phyloP scores from a whole-genome alignment of 1,284 basidiomycete species.

The Vanrija pseudolonga region DNA sequence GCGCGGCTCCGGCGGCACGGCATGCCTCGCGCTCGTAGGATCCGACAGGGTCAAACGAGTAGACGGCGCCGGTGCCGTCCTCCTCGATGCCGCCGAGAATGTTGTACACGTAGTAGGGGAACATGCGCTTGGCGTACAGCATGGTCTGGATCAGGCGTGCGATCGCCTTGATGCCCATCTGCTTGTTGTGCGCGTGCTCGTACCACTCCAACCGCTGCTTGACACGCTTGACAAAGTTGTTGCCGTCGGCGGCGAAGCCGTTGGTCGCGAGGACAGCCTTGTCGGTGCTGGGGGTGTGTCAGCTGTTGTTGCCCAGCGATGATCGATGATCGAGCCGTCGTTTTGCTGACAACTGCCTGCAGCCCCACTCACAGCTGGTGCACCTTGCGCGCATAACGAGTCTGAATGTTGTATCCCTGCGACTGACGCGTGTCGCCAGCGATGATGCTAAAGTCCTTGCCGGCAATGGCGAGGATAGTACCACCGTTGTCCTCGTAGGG shows the following conservation, averaged over 20 bases:
- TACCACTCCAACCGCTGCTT: conserved; percentile 96
- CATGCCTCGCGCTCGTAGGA: conserved; percentile 93
- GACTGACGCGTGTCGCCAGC: conserved; percentile 92
- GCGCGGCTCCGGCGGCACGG: conserved; percentile 86
- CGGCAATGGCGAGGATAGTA: conserved; percentile 90
- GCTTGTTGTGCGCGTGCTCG: conserved; percentile 85
- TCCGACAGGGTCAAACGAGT: conserved; percentile 94
- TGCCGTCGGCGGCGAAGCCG: conserved; percentile 91
- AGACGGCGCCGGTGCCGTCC: conserved; percentile 88
- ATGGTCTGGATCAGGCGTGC: conserved; percentile 93
- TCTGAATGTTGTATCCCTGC: conserved; percentile 91
- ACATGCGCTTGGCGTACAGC: conserved; percentile 89
- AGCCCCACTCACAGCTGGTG: conserved; percentile 48
- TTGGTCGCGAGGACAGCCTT: conserved; percentile 88
- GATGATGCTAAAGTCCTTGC: conserved; percentile 84
- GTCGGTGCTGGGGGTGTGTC: conserved; percentile 68
- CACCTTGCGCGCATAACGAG: conserved; percentile 77
- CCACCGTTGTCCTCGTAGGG: conserved; percentile 89
- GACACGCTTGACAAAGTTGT: conserved; percentile 91
- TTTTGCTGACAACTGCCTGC: background rate
- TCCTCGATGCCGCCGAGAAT: conserved; percentile 91
- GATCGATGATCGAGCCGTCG: no score
- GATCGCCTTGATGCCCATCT: conserved; percentile 86
- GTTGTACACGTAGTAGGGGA: conserved; percentile 95
- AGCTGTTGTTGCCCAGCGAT: no score